Percentiles rank a stretch among this genome's conserved stretches.
Evolutionary conservation across 805 yeast species (phyloP).

Genomic region (Helenozyma rhizophorensis): DNA sequence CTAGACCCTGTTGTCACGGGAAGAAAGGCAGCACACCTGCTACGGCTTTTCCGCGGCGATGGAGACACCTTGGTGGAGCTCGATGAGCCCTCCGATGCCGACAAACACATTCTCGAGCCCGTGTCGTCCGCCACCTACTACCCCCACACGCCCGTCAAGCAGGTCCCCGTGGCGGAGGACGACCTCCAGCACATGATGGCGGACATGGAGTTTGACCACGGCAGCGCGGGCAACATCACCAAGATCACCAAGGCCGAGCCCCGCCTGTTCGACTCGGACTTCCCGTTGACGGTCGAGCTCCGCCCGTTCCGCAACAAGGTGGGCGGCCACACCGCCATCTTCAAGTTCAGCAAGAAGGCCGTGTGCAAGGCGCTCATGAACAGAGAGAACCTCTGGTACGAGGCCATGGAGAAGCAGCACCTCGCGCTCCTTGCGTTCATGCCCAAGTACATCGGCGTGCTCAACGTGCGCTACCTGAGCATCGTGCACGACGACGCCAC

Average conservation of each 20-base stretch:
- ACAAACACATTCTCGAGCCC: constrained; percentile 42
- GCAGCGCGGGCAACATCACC: constrained; percentile 25
- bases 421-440: constrained; percentile 74
- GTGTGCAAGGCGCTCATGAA: constrained; percentile 91
- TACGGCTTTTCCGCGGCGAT: constrained; percentile 46
- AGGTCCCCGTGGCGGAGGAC: constrained; percentile 8
- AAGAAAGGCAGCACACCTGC: constrained; percentile 54
- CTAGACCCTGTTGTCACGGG: constrained; percentile 35
- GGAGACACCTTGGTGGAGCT: constrained; percentile 3
- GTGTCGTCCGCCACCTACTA: constrained; percentile 67
- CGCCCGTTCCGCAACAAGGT: constrained; percentile 91
- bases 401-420: constrained; percentile 74
- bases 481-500: constrained; percentile 29
- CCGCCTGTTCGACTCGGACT: constrained; percentile 15
- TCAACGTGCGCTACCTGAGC: constrained; percentile 79
- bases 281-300: constrained; percentile 79
- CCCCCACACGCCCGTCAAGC: constrained; percentile 50
- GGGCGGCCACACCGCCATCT: constrained; percentile 98
- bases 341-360: constrained; percentile 84
- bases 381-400: constrained; percentile 90
- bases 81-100: constrained; percentile 1
- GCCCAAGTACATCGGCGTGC: constrained; percentile 93
- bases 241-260: constrained; percentile 15
- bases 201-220: constrained; percentile 44
- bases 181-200: constrained; percentile 46